Percentiles rank a stretch among this genome's conserved stretches.
Conservation (phyloP, 345 rosid species). For the Excoecaria agallocha region DNA sequence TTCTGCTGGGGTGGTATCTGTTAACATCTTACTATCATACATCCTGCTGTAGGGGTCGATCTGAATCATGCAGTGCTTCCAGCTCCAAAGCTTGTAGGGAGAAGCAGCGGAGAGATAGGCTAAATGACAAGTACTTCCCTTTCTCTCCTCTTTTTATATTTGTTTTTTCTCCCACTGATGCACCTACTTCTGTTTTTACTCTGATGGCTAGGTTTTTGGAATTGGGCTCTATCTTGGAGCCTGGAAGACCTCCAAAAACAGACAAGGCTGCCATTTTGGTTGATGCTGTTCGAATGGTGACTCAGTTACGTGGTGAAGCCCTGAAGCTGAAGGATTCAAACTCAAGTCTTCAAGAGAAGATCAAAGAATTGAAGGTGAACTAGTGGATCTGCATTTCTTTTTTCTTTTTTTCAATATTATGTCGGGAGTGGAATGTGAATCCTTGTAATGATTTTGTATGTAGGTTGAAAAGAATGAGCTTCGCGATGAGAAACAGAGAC, state of each 20-base stretch:
- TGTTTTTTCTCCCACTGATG: slow-evolving; percentile 6
- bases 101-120: slow-evolving; percentile 78
- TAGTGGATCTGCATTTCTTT: not conserved
- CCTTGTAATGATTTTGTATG: not conserved
- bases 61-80: slow-evolving; percentile 48
- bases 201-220: slow-evolving; percentile 62
- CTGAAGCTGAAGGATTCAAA: slow-evolving; percentile 78
- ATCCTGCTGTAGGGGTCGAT: slow-evolving; percentile 40
- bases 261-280: slow-evolving; percentile 84
- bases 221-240: slow-evolving; percentile 74
- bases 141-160: slow-evolving; percentile 8
- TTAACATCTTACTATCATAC: slow-evolving; percentile 37
- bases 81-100: slow-evolving; percentile 96
- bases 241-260: slow-evolving; percentile 71
- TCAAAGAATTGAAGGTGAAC: slow-evolving; percentile 76
- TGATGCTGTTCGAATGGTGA: slow-evolving; percentile 77
- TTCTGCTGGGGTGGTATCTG: not conserved
- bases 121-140: slow-evolving; percentile 63
- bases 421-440: not conserved
- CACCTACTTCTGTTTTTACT: slow-evolving; percentile 10
- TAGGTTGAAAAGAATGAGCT: slow-evolving; percentile 91
- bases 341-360: slow-evolving; percentile 71
- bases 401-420: not conserved
- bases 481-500: slow-evolving; percentile 72
- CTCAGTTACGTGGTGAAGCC: slow-evolving; percentile 70